Conservation (phyloP, 495 filamentous ascomycete species). For the Aeminium ludgeri region DNA sequence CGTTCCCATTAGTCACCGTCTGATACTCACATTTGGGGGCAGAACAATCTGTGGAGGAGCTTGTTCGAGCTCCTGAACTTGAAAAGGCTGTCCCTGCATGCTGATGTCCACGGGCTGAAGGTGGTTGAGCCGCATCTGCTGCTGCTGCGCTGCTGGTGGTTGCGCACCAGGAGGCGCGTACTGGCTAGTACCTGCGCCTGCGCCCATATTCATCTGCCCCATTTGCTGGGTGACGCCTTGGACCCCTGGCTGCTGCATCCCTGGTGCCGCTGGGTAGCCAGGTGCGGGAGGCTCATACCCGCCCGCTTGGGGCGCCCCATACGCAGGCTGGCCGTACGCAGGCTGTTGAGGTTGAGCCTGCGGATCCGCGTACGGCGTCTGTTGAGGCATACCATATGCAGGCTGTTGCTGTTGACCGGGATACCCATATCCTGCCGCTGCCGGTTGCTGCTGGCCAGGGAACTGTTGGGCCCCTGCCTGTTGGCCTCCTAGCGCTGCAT, state of each 20-base stretch:
- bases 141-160: slow-evolving; percentile 27
- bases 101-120: slow-evolving; percentile 75
- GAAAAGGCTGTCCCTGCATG: slow-evolving; percentile 68
- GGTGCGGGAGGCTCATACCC: slow-evolving; percentile 50
- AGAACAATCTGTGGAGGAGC: slow-evolving; percentile 83
- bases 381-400: slow-evolving; percentile 17
- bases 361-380: slow-evolving; percentile 16
- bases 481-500: slow-evolving; percentile 53
- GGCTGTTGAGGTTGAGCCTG: slow-evolving; percentile 8
- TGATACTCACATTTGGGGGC: slow-evolving; percentile 65
- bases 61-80: slow-evolving; percentile 78
- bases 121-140: slow-evolving; percentile 54
- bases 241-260: slow-evolving; percentile 35
- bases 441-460: slow-evolving; percentile 6
- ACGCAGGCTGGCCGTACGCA: slow-evolving; percentile 23
- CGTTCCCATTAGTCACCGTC: not conserved
- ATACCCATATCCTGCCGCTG: slow-evolving; percentile 12
- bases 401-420: slow-evolving; percentile 18
- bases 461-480: slow-evolving; percentile 21
- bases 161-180: slow-evolving; percentile 26
- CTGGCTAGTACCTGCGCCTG: slow-evolving; percentile 26
- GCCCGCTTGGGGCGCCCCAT: slow-evolving; percentile 33
- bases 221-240: slow-evolving; percentile 68
- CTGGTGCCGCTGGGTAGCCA: slow-evolving; percentile 41
- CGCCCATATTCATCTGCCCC: slow-evolving; percentile 52